Evolutionary conservation across 306 rosid genomes (phyloP), one percentile per base, ranked within the genome.

Genomic region (Cucurbita pepo): DNA sequence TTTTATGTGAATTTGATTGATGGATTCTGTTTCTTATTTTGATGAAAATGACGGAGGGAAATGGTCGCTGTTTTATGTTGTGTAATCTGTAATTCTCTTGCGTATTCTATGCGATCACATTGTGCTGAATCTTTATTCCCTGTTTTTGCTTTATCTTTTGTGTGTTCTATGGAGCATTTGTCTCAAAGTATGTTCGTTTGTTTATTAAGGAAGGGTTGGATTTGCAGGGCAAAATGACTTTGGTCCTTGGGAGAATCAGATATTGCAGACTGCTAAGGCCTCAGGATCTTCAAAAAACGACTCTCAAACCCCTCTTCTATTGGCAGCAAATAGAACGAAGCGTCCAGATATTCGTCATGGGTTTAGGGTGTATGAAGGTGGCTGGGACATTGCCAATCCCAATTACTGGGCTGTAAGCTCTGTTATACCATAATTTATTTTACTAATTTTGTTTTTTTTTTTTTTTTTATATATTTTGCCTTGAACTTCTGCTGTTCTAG

Each of bases 401-500:
- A 90, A 95, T 81, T 95, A 95, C 85, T 95, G 99, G 99, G 92
- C 99, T 6, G 99, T 95, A 86, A 87, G 99, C 81, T 50, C 58
- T 41, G 48, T 16, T 79, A 25, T 25, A 25, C 34, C 60, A 76
- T 75, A 16, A 45, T 60, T 14, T 59, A 38, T 66, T 72, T 40
- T 43, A 43, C 37, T 13, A 10, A 11, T 21, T 40, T 1, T 61
- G 69, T 41, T 56, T 64, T 51, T 44, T 25, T 22, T 22, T 22
- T 22, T 22, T 22, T 25, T 25, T 25, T 1, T 25, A 25, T 75
- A 38, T 44, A 52, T 43, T 64, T 56, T 57, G 10, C 15, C 76
- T 64, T 50, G 59, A 48, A 48, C 30, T 30, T 30, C 43, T 50
- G 5, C 45, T 12, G 30, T 30, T 69, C 58, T 1, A 14, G 48